phyloP scores from a whole-genome alignment of 169 alveolate species.

The Cryptosporidium baileyi region DNA sequence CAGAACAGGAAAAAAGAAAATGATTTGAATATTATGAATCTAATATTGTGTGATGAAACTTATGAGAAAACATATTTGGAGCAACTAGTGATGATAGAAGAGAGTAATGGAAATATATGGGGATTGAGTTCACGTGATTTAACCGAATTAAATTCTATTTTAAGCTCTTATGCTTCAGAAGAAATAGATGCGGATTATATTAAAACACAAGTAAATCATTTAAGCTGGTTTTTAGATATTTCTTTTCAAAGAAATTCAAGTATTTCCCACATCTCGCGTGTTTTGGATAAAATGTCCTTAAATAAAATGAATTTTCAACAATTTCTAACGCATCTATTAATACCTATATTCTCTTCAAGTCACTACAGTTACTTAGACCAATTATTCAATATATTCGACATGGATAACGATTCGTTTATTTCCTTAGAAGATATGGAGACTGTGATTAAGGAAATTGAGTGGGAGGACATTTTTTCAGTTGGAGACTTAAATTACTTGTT shows the following conservation, averaged over 20 bases:
- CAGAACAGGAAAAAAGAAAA: constrained; percentile 14
- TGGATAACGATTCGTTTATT: constrained; percentile 46
- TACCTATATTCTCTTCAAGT: constrained; percentile 50
- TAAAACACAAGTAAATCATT: constrained; percentile 3
- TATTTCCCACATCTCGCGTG: constrained; percentile 15
- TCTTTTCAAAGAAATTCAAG: constrained; percentile 29
- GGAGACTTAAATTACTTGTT: constrained; percentile 10
- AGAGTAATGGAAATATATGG: constrained; percentile 62
- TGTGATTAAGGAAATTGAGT: constrained; percentile 48
- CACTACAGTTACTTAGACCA: constrained; percentile 54
- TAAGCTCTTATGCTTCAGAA: neutral
- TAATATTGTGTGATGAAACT: constrained; percentile 19
- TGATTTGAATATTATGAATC: constrained; percentile 18
- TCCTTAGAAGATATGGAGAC: constrained; percentile 50
- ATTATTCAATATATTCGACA: constrained; percentile 42
- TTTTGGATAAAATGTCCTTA: neutral
- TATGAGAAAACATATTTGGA: constrained; percentile 15
- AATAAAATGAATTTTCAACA: neutral
- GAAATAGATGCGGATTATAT: constrained; percentile 2
- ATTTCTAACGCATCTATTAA: constrained; percentile 16
- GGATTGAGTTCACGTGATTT: constrained; percentile 54
- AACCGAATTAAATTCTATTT: constrained; percentile 11
- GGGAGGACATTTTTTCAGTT: constrained; percentile 35
- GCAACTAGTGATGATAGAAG: constrained; percentile 46
- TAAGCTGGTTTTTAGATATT: constrained; percentile 57